Percentiles rank a stretch among this genome's conserved stretches.
Evolutionary conservation across 129 eudicot genomes (phyloP).

Genomic region (Daucus carota): DNA sequence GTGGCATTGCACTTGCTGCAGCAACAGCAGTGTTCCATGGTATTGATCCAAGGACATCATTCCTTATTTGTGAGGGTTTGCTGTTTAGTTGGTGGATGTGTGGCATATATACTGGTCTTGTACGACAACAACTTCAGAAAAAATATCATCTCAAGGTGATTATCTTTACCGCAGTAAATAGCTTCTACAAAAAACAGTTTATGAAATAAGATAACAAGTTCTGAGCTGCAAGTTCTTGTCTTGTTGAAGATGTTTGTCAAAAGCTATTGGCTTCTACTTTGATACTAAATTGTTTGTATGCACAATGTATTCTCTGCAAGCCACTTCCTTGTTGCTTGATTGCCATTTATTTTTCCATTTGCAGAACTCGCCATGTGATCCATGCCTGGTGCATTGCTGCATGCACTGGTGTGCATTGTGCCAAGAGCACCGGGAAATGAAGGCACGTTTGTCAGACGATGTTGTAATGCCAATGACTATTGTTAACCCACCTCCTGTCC

Average conservation of each 20-base stretch:
- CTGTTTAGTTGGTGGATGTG: slow-evolving; percentile 99
- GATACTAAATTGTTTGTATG: not conserved
- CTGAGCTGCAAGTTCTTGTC: not conserved
- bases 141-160: slow-evolving; percentile 94
- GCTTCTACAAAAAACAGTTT: not conserved
- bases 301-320: not conserved
- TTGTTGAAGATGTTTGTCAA: not conserved
- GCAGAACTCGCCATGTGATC: slow-evolving; percentile 95
- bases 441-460: slow-evolving; percentile 63
- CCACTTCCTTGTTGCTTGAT: not conserved
- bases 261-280: not conserved
- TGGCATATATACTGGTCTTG: slow-evolving; percentile 86
- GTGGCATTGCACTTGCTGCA: slow-evolving; percentile 81
- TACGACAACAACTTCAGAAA: slow-evolving; percentile 74
- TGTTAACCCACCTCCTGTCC: slow-evolving; percentile 82
- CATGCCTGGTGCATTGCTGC: slow-evolving; percentile 97
- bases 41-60: slow-evolving; percentile 73
- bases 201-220: not conserved
- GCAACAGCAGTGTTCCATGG: slow-evolving; percentile 73
- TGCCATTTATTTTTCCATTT: not conserved
- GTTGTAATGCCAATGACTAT: slow-evolving; percentile 66
- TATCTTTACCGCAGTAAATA: slow-evolving; percentile 3
- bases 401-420: slow-evolving; percentile 97
- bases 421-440: slow-evolving; percentile 98
- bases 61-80: slow-evolving; percentile 75